Base-by-base conservation (phyloP, 2,329 filamentous ascomycete species). In the Leptographium wingfieldii region DNA sequence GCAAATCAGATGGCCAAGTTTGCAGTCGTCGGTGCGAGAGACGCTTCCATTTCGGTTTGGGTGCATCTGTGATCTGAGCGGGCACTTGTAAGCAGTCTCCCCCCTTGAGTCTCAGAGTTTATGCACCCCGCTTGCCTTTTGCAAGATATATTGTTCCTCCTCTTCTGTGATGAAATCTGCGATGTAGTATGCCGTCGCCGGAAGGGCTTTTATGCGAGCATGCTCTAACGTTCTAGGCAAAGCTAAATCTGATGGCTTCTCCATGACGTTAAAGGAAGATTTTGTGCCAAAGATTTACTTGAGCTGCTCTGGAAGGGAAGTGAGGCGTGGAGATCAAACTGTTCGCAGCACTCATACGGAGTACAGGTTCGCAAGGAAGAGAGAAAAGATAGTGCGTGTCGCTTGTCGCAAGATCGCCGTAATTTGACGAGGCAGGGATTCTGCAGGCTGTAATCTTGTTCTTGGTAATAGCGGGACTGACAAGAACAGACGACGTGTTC, bases 11-110 rank as follows among this genome's bases (percentile, higher is more conserved):
- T 1, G 92, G 94, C 80, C 92, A 90, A 0, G 90, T 90, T 77
- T 97, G 92, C 0, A 99, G 82, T 51, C 92, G 86, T 59, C 94
- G 88, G 71, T 91, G 90, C n/a, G 87, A 84, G 59, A 99, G 85
- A 56, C 87, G 80, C 63, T 90, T 92, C 92, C 94, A 99, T 69
- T 85, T 81, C 31, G 88, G 86, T 63, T 84, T 85, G 31, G 88
- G 87, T 0, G 84, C 84, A 53, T 81, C 77, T 57, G 76, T 74
- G 66, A 87, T 81, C 79, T 73, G 66, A 56, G 19, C 5, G 29
- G 31, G 11, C 10, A 27, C 31, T 40, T 40, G 40, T 55, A 40
- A 27, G 22, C 49, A 49, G 29, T 10, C 43, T 27, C 5, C 22
- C 35, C 14, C 11, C 10, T n/a, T 10, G n/a, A 9, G 25, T n/a